Percentiles rank a stretch among this genome's conserved stretches.
Evolutionary conservation across 441 rosid species (phyloP).

Genomic region (Dalechampia spathulata): DNA sequence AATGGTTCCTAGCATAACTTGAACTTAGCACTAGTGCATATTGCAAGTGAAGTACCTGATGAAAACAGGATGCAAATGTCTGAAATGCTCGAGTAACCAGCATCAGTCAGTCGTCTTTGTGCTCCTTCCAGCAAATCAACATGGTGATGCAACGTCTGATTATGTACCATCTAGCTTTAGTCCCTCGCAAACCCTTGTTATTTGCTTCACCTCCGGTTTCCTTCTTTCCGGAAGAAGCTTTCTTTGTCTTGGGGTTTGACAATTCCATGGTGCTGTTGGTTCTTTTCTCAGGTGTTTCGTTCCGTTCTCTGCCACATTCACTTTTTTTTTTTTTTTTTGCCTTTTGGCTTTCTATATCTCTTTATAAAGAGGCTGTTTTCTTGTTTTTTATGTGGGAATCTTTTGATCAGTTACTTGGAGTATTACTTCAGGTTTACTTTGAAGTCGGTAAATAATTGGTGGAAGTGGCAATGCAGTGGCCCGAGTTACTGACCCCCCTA

Average conservation of each 20-base stretch:
- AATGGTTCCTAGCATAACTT: not conserved
- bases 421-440: constrained; percentile 17
- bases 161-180: constrained; percentile 47
- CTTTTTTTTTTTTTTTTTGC: not conserved
- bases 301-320: constrained; percentile 3
- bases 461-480: constrained; percentile 10
- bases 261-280: constrained; percentile 27
- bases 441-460: constrained; percentile 22
- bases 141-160: constrained; percentile 41
- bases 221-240: constrained; percentile 17
- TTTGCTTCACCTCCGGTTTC: constrained; percentile 26
- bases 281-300: constrained; percentile 9
- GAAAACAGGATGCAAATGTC: constrained; percentile 1
- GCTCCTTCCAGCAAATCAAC: constrained; percentile 63
- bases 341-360: not conserved
- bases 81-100: not conserved
- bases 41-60: not conserved
- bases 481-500: constrained; percentile 14
- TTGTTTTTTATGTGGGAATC: constrained; percentile 11
- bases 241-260: constrained; percentile 10
- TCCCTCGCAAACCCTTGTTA: constrained; percentile 34
- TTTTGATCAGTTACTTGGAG: constrained; percentile 20
- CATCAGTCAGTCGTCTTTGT: constrained; percentile 29
- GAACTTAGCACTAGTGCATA: not conserved
- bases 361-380: not conserved